Percentiles rank a stretch among this genome's conserved stretches.
Evolutionary conservation across 2,329 filamentous ascomycete genomes (phyloP).

Genomic region (Aspergillus versicolor): DNA sequence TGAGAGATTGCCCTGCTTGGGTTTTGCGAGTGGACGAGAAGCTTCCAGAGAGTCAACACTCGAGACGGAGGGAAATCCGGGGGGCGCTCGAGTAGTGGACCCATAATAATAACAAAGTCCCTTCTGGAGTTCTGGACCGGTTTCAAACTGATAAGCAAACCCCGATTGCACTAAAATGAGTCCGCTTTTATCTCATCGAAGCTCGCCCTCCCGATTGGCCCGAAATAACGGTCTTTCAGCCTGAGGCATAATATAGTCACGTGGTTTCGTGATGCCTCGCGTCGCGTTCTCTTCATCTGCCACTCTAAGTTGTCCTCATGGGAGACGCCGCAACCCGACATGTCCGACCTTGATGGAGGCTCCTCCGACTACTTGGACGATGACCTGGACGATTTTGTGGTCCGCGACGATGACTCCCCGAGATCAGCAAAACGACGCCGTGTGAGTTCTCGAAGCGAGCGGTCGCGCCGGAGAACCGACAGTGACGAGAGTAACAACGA

Average conservation of each 20-base stretch:
- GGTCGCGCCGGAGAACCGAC: background rate
- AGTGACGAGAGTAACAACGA: conserved; percentile 12
- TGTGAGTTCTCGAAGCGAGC: conserved; percentile 18
- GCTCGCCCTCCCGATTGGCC: background rate
- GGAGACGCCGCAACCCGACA: conserved; percentile 15
- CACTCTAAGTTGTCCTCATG: background rate
- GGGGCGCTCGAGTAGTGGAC: background rate
- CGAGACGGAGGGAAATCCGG: background rate
- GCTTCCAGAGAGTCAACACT: background rate
- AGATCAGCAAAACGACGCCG: conserved; percentile 38
- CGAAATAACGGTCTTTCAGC: background rate
- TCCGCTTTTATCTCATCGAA: background rate
- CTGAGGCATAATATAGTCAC: conserved; percentile 9
- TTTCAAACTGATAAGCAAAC: background rate
- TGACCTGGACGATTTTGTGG: conserved; percentile 28
- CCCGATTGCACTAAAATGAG: background rate
- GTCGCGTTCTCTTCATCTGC: conserved; percentile 5
- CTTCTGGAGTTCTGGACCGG: background rate
- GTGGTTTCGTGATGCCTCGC: conserved; percentile 19
- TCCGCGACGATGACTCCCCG: conserved; percentile 24
- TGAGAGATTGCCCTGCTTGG: background rate
- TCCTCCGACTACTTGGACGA: conserved; percentile 32
- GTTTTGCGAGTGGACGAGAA: background rate
- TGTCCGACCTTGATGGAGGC: conserved; percentile 30
- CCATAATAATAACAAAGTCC: background rate